phyloP scores from a whole-genome alignment of 2,329 filamentous ascomycete genomes.

The Canariomyces notabilis region DNA sequence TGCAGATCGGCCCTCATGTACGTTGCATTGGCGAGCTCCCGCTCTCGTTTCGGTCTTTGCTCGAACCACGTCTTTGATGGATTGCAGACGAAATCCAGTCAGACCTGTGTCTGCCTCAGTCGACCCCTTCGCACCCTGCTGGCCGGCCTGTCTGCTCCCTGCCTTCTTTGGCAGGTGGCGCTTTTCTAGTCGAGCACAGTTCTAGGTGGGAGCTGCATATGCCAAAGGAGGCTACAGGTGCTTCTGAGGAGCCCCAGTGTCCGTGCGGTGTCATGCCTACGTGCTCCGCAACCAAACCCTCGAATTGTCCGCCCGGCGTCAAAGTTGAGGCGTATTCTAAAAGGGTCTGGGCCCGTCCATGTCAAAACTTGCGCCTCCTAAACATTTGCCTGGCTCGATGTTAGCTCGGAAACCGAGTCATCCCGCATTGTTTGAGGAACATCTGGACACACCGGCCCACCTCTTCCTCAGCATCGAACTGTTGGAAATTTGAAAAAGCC shows the following conservation, averaged over 20 bases:
- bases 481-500: too few relatives aligned
- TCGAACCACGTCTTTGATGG: conserved; percentile 7
- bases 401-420: background rate
- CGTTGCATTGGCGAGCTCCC: conserved; percentile 7
- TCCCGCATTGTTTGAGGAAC: background rate
- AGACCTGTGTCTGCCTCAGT: conserved; percentile 1
- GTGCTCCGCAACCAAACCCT: too few relatives aligned
- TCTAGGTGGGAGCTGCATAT: background rate
- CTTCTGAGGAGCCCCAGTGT: background rate
- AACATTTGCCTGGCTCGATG: background rate
- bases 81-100: conserved; percentile 4
- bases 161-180: background rate
- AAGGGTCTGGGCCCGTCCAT: background rate
- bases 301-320: too few relatives aligned
- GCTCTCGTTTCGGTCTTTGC: conserved; percentile 7
- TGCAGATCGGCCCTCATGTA: conserved; percentile 12
- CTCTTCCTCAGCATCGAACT: too few relatives aligned
- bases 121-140: background rate
- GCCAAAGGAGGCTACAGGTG: background rate
- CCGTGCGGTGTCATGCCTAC: background rate
- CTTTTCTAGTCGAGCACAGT: too few relatives aligned
- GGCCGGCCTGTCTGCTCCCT: conserved; percentile 1
- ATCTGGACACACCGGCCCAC: background rate
- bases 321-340: too few relatives aligned
- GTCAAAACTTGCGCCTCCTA: background rate